phyloP scores from a whole-genome alignment of 495 filamentous ascomycete genomes.

The Chaetomium tenue region DNA sequence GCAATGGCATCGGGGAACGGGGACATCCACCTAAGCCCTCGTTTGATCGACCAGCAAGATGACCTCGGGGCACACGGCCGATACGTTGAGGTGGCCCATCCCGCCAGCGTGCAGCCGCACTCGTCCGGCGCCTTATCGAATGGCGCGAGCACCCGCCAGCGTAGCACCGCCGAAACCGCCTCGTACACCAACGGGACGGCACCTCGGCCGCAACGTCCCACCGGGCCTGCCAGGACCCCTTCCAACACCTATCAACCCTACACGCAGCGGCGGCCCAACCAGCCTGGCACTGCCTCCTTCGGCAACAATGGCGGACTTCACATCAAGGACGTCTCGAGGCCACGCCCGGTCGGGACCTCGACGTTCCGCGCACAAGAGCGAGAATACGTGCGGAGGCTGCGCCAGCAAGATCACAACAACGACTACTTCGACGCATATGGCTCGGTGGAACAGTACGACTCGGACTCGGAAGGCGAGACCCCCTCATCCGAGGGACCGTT shows the following conservation, averaged over 20 bases:
- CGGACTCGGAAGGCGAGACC: constrained; percentile 81
- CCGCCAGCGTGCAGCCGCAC: constrained; percentile 39
- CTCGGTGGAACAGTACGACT: constrained; percentile 66
- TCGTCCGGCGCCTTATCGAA: constrained; percentile 30
- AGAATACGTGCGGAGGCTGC: constrained; percentile 50
- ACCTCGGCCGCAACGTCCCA: constrained; percentile 38
- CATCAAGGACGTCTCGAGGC: constrained; percentile 74
- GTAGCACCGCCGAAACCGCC: constrained; percentile 26
- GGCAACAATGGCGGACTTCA: constrained; percentile 56
- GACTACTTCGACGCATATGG: constrained; percentile 76
- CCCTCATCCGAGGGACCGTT: constrained; percentile 80
- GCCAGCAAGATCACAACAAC: constrained; percentile 59
- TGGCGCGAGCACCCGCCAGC: constrained; percentile 37
- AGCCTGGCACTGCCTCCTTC: constrained; percentile 34
- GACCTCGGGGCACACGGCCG: constrained; percentile 45
- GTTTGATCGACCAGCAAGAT: constrained; percentile 48
- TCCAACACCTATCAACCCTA: constrained; percentile 53
- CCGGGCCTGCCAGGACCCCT: constrained; percentile 43
- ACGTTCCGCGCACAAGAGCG: constrained; percentile 55
- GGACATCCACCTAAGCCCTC: constrained; percentile 53
- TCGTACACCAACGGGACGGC: constrained; percentile 32
- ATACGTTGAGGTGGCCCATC: constrained; percentile 39
- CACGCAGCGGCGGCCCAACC: constrained; percentile 38
- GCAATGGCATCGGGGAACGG: constrained; percentile 57
- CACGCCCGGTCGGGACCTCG: constrained; percentile 73